Conservation (phyloP, 2,329 filamentous ascomycete species). For the Neurospora sp. region DNA sequence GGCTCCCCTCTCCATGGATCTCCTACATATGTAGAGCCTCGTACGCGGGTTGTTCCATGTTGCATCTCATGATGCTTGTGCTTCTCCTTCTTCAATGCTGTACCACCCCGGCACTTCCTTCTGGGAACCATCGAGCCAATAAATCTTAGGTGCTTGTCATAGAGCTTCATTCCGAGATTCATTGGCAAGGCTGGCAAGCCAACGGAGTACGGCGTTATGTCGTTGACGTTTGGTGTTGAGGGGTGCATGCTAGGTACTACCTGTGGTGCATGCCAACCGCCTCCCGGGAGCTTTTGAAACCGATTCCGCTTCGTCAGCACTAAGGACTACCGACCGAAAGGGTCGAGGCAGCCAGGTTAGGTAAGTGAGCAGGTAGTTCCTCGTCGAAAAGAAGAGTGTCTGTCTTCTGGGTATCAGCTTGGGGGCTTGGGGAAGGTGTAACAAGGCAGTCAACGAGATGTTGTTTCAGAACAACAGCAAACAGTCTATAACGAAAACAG, state of each 20-base stretch:
- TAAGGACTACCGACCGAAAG: too few relatives aligned
- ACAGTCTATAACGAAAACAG: background rate
- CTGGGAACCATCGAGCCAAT: background rate
- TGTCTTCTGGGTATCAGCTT: background rate
- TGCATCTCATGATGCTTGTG: background rate
- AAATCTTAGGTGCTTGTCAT: background rate
- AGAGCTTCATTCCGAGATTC: background rate
- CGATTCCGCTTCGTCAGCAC: too few relatives aligned
- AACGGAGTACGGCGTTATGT: background rate
- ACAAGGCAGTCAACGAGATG: background rate
- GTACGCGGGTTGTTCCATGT: background rate
- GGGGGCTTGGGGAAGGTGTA: background rate
- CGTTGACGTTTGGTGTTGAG: background rate
- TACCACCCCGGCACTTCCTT: background rate
- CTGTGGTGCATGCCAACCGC: too few relatives aligned
- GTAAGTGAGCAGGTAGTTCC: too few relatives aligned
- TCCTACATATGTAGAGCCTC: background rate
- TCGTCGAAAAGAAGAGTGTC: too few relatives aligned
- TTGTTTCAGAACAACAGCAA: background rate
- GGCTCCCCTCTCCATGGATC: background rate
- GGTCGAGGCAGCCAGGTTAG: too few relatives aligned
- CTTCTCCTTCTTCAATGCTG: background rate
- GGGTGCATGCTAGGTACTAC: background rate
- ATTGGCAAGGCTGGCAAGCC: background rate
- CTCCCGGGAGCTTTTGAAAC: too few relatives aligned